Conservation (phyloP, 2,329 filamentous ascomycete genomes). For the Pseudogymnoascus sp. region DNA sequence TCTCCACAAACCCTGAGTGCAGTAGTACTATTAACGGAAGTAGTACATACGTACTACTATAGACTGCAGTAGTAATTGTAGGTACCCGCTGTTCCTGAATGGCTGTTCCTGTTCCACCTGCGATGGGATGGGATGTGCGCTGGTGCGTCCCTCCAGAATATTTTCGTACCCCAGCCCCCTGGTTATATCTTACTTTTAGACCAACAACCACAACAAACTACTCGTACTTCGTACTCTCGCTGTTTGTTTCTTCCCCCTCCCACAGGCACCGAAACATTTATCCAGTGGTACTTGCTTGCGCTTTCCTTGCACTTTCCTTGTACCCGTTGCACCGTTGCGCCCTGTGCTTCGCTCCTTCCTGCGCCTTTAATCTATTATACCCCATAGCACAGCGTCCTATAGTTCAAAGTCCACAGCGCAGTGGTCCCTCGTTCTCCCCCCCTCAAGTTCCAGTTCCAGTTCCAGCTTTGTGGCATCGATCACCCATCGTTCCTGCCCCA, state of each 20-base stretch:
- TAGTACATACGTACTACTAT: neutral
- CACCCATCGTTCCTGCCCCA: neutral
- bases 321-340: neutral
- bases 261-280: neutral
- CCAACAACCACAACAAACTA: neutral
- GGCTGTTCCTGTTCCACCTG: neutral
- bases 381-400: neutral
- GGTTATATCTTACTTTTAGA: neutral
- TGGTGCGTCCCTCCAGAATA: neutral
- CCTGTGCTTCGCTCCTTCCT: neutral
- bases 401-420: neutral
- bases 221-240: neutral
- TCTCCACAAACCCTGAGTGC: neutral
- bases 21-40: neutral
- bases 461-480: neutral
- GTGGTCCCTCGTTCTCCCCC: neutral
- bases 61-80: neutral
- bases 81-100: neutral
- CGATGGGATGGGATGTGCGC: conserved; percentile 1
- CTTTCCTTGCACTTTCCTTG: no score
- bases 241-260: neutral
- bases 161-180: neutral
- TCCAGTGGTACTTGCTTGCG: neutral
- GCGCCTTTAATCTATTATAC: neutral
- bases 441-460: conserved; percentile 1